These are phyloP conservation scores for Trichosporon asahii DNA, from an alignment of 1,284 basidiomycete species.

Conservation along the genomic window DNA sequence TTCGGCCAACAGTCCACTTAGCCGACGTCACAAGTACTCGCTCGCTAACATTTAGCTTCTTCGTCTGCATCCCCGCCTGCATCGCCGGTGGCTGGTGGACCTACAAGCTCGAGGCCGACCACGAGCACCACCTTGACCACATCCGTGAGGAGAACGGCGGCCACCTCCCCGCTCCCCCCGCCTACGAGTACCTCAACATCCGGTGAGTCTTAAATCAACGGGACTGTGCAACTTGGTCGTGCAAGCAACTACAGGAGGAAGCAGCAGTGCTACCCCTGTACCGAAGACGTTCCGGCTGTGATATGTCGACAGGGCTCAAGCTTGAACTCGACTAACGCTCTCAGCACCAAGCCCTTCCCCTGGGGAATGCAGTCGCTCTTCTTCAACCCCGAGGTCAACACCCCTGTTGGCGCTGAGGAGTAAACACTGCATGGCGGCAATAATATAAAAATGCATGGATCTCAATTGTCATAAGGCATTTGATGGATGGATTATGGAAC, in stretches of 20 bases:
- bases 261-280: background rate
- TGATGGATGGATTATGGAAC: background rate
- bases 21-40: background rate
- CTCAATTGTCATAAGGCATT: constrained; percentile 4
- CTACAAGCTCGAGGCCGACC: constrained; percentile 46
- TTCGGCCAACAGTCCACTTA: background rate
- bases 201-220: constrained; percentile 28
- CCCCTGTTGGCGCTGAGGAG: constrained; percentile 15
- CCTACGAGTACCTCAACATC: constrained; percentile 51
- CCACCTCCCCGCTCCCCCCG: constrained; percentile 37
- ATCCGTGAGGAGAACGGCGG: constrained; percentile 41
- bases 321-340: no score
- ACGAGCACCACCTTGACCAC: constrained; percentile 40
- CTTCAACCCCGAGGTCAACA: constrained; percentile 42
- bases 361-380: constrained; percentile 50
- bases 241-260: no score
- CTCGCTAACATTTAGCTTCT: constrained; percentile 32
- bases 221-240: background rate
- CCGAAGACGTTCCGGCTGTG: background rate
- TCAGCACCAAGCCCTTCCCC: constrained; percentile 37
- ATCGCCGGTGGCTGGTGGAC: constrained; percentile 40
- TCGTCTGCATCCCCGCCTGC: constrained; percentile 46
- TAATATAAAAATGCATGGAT: constrained; percentile 23
- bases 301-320: background rate
- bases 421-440: background rate